A percentile compares a stretch with the other conserved stretches of the same genome.
Conservation (phyloP, 257 asterid species). For the Prunella vulgaris region DNA sequence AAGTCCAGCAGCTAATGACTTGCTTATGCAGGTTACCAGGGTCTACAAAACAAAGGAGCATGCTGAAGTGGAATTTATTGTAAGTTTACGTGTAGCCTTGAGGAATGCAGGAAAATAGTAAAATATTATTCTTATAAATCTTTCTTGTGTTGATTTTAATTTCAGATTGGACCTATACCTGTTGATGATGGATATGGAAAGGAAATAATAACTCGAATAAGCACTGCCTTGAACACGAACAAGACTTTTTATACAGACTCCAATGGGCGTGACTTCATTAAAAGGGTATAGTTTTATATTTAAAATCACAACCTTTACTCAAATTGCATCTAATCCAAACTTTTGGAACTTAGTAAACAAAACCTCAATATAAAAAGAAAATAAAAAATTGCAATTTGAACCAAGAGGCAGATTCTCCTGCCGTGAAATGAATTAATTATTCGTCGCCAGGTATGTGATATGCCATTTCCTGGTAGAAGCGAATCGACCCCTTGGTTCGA, state of each 20-base stretch:
- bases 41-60: conserved; percentile 59
- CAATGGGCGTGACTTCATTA: conserved; percentile 78
- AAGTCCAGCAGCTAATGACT: conserved; percentile 25
- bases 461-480: too few species aligned
- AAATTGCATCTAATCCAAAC: too few species aligned
- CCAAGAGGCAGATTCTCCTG: too few species aligned
- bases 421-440: too few species aligned
- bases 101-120: conserved; percentile 9
- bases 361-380: too few species aligned
- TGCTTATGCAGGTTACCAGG: conserved; percentile 49
- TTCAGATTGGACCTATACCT: conserved; percentile 63
- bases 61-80: conserved; percentile 58
- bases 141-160: conserved; percentile 14
- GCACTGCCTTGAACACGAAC: conserved; percentile 55
- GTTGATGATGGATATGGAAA: conserved; percentile 66
- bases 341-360: too few species aligned
- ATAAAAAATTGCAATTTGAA: too few species aligned
- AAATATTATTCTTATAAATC: background rate
- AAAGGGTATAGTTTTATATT: conserved; percentile 44
- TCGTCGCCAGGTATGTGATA: too few species aligned
- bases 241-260: conserved; percentile 77
- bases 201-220: conserved; percentile 65
- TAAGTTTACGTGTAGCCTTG: conserved; percentile 29
- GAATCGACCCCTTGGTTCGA: too few species aligned
- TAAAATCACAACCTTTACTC: too few species aligned